These are phyloP conservation scores for Mucor racemosus DNA, from an alignment of 371 early-diverging fungal genomes.

Conservation along the genomic window DNA sequence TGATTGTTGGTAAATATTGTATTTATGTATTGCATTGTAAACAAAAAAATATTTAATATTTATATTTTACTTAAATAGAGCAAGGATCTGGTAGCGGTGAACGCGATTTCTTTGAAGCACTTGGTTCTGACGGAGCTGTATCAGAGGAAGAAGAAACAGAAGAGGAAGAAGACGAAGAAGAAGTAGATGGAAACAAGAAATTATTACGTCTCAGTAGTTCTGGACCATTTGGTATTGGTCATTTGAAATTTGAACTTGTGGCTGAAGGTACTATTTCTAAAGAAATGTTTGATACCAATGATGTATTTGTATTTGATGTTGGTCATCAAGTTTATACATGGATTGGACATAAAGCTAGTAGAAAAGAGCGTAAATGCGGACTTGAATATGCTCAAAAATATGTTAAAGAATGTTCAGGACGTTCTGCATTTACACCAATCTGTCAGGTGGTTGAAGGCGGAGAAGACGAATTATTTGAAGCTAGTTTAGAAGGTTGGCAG, in stretches of 20 bases:
- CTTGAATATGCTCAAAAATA: conserved; percentile 75
- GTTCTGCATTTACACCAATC: conserved; percentile 65
- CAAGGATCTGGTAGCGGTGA: conserved; percentile 65
- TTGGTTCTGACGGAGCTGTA: conserved; percentile 71
- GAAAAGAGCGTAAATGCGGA: conserved; percentile 62
- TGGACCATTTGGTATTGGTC: conserved; percentile 39
- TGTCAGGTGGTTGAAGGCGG: conserved; percentile 74
- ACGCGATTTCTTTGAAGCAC: conserved; percentile 64
- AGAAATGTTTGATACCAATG: conserved; percentile 57
- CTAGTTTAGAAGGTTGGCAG: conserved; percentile 54
- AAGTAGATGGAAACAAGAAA: conserved; percentile 45
- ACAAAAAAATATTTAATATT: neutral
- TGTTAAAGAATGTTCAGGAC: conserved; percentile 47
- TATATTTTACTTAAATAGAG: conserved; percentile 39
- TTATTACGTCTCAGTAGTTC: conserved; percentile 49
- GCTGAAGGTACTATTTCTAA: conserved; percentile 52
- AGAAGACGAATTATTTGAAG: conserved; percentile 62
- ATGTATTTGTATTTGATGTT: conserved; percentile 69
- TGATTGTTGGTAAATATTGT: conserved; percentile 61
- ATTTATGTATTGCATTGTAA: neutral
- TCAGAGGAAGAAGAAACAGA: conserved; percentile 49
- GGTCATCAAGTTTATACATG: conserved; percentile 67
- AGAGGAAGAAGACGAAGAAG: conserved; percentile 40
- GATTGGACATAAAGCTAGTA: conserved; percentile 64
- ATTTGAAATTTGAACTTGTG: conserved; percentile 49